Conservation (phyloP, 176 grass and related monocot genomes). For the Raddia guianensis region DNA sequence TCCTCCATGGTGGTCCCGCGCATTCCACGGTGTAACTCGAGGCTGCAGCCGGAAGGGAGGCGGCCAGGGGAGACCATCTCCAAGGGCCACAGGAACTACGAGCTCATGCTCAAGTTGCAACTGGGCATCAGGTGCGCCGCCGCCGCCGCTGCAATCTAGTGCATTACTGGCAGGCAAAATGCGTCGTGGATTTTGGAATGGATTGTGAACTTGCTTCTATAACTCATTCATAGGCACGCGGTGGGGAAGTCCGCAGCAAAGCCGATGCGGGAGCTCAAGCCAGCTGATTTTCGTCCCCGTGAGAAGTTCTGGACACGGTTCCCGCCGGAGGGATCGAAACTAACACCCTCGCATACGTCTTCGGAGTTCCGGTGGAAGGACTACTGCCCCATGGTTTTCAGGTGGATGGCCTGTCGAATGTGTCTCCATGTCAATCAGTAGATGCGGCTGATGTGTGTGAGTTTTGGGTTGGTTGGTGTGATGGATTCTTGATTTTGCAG, state of each 20-base stretch:
- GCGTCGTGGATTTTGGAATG: neutral
- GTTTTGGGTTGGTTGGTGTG: neutral
- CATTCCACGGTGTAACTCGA: neutral
- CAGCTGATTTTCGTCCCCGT: slow-evolving; percentile 47
- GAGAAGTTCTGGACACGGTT: slow-evolving; percentile 62
- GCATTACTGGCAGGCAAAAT: neutral
- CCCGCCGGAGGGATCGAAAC: slow-evolving; percentile 49
- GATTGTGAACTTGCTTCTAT: neutral
- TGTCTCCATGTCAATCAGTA: neutral
- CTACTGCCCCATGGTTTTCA: slow-evolving; percentile 64
- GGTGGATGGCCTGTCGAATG: slow-evolving; percentile 25
- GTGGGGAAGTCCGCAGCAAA: slow-evolving; percentile 44
- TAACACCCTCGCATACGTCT: slow-evolving; percentile 51
- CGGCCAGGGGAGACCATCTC: slow-evolving; percentile 60
- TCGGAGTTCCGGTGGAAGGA: slow-evolving; percentile 61
- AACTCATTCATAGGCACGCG: slow-evolving; percentile 31
- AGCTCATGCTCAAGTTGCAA: slow-evolving; percentile 75
- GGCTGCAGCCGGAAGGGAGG: slow-evolving; percentile 35
- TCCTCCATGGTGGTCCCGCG: neutral
- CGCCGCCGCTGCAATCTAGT: neutral
- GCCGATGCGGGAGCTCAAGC: slow-evolving; percentile 31
- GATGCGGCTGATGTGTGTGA: neutral
- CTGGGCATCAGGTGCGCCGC: slow-evolving; percentile 56
- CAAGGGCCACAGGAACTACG: slow-evolving; percentile 69
- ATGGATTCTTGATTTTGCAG: slow-evolving; percentile 6